Conservation (phyloP, 73 alveolate genomes). For the Symbiodinium pilosum region DNA sequence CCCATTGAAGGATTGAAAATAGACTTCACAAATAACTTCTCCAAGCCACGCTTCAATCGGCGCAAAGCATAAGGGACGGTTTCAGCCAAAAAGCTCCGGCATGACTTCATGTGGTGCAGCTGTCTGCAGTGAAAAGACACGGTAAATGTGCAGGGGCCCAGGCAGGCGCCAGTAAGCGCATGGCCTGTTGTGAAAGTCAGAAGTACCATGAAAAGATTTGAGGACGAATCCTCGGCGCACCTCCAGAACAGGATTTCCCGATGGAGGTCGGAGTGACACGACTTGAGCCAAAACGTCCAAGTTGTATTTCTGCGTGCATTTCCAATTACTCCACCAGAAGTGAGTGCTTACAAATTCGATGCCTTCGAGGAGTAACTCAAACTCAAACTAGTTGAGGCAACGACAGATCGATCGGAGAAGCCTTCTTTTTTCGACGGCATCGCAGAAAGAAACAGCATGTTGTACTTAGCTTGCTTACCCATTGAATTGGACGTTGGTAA, state of each 20-base stretch:
- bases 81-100: no score
- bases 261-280: neutral
- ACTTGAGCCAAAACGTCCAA: neutral
- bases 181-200: neutral
- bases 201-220: neutral
- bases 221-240: neutral
- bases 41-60: no score
- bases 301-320: neutral
- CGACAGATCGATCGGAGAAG: neutral
- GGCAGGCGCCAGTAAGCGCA: neutral
- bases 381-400: neutral
- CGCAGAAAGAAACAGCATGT: conserved; percentile 3
- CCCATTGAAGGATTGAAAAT: no score
- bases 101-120: no score
- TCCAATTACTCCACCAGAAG: no score
- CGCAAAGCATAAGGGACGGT: neutral
- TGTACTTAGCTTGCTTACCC: neutral
- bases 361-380: no score
- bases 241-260: conserved; percentile 8
- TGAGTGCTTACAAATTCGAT: neutral
- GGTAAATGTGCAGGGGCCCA: neutral
- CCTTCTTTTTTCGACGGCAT: neutral
- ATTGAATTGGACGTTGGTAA: neutral
- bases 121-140: no score
- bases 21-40: no score